These are phyloP conservation scores for Aphanoascus verrucosus DNA, from an alignment of 2,329 filamentous ascomycete genomes.

Conservation along the genomic window DNA sequence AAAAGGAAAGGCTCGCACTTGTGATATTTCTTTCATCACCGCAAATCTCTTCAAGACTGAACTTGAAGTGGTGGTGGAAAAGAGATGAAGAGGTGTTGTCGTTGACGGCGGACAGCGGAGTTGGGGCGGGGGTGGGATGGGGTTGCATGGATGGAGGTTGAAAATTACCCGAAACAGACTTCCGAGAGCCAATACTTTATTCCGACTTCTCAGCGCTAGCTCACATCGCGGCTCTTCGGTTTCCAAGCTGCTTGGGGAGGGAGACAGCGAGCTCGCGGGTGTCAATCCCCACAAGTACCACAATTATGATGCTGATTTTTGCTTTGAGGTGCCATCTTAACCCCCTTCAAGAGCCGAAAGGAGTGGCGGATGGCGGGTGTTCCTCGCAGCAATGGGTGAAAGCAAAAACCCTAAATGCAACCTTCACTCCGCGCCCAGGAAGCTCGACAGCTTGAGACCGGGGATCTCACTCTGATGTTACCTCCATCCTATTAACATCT, in stretches of 20 bases:
- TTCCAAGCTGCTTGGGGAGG: neutral
- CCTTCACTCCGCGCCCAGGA: neutral
- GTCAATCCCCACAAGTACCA: neutral
- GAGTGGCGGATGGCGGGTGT: neutral
- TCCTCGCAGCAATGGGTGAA: neutral
- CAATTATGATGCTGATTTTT: neutral
- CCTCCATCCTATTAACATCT: too few species aligned
- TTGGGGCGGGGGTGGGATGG: neutral
- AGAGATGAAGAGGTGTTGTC: too few species aligned
- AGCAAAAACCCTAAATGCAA: neutral
- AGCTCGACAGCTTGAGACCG: too few species aligned
- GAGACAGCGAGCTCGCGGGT: neutral
- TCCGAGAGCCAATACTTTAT: conserved; percentile 1
- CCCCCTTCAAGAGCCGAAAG: neutral
- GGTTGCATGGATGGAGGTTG: neutral
- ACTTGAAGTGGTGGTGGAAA: too few species aligned
- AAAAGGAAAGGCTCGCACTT: too few species aligned
- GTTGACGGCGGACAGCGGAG: too few species aligned
- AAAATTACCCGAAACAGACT: neutral
- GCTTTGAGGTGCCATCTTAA: neutral
- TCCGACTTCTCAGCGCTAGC: neutral
- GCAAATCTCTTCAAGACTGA: too few species aligned
- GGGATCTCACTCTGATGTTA: too few species aligned
- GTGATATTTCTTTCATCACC: too few species aligned
- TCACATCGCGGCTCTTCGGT: neutral